These are phyloP conservation scores for Cinnamomum chago DNA, from an alignment of 164 flowering plant genomes.

Conservation along the genomic window DNA sequence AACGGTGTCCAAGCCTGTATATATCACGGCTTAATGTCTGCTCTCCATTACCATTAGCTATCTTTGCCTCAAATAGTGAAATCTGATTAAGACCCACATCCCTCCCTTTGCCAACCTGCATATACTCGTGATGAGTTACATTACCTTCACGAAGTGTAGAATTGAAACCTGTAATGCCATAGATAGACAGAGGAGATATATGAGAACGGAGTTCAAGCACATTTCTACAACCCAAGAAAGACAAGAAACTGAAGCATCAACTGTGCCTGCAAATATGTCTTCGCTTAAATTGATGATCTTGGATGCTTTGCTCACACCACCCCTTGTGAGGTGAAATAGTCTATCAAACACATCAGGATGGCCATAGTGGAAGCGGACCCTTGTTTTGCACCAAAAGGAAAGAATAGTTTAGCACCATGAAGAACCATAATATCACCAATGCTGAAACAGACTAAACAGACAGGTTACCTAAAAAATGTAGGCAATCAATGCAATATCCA, in stretches of 20 bases:
- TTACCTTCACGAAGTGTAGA: conserved; percentile 97
- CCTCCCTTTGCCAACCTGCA: conserved; percentile 98
- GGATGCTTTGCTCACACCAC: conserved; percentile 96
- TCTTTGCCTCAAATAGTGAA: conserved; percentile 94
- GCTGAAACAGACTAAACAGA: too few relatives aligned
- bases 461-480: too few relatives aligned
- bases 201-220: background rate
- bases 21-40: conserved; percentile 96
- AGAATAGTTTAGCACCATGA: too few relatives aligned
- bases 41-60: conserved; percentile 98
- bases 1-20: conserved; percentile 93
- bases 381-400: conserved; percentile 12
- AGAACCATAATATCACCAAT: too few relatives aligned
- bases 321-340: conserved; percentile 88
- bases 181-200: background rate
- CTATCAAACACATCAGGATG: conserved; percentile 99
- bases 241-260: background rate
- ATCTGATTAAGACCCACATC: conserved; percentile 99
- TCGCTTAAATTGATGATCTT: conserved; percentile 90
- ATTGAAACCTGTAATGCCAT: conserved; percentile 65
- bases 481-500: too few relatives aligned
- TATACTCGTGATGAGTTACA: conserved; percentile 98
- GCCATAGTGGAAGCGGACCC: conserved; percentile 99
- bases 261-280: conserved; percentile 93
- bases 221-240: background rate